phyloP scores from a whole-genome alignment of 75 land plant species.

The Pinus taeda region DNA sequence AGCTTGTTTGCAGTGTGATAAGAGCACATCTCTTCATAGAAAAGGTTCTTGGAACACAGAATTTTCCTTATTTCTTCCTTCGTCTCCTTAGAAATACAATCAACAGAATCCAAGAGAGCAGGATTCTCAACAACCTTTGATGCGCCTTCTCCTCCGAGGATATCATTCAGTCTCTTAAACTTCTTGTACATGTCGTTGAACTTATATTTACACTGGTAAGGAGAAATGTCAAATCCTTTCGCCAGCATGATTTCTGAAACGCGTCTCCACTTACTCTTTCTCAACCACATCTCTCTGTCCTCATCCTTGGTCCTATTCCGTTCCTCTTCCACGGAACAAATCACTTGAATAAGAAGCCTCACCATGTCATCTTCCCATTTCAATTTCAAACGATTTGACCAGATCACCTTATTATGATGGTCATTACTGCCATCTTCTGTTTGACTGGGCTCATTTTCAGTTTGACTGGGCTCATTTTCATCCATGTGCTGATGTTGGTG shows the following conservation, averaged over 20 bases:
- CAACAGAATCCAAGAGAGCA: slow-evolving; percentile 46
- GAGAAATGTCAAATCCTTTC: slow-evolving; percentile 54
- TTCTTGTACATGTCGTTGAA: slow-evolving; percentile 71
- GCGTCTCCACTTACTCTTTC: slow-evolving; percentile 73
- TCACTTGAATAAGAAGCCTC: slow-evolving; percentile 49
- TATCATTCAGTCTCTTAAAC: slow-evolving; percentile 65
- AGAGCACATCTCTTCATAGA: slow-evolving; percentile 66
- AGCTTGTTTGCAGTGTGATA: slow-evolving; percentile 51
- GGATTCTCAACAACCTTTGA: slow-evolving; percentile 62
- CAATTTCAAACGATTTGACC: slow-evolving; percentile 76
- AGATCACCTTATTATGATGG: slow-evolving; percentile 23
- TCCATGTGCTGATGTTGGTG: slow-evolving; percentile 5
- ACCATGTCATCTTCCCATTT: slow-evolving; percentile 63
- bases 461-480: slow-evolving; percentile 18
- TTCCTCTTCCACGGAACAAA: slow-evolving; percentile 34
- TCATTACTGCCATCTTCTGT: slow-evolving; percentile 27
- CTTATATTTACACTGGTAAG: slow-evolving; percentile 75
- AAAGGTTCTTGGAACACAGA: slow-evolving; percentile 61
- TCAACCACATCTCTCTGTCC: slow-evolving; percentile 25
- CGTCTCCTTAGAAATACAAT: slow-evolving; percentile 27
- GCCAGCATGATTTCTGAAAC: slow-evolving; percentile 57
- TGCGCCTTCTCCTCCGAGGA: slow-evolving; percentile 59
- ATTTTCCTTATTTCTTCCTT: slow-evolving; percentile 71
- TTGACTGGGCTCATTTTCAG: slow-evolving; percentile 17
- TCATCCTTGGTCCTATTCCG: slow-evolving; percentile 29